Base-by-base conservation (phyloP, 106 monocot species). In the Acorus calamus region DNA sequence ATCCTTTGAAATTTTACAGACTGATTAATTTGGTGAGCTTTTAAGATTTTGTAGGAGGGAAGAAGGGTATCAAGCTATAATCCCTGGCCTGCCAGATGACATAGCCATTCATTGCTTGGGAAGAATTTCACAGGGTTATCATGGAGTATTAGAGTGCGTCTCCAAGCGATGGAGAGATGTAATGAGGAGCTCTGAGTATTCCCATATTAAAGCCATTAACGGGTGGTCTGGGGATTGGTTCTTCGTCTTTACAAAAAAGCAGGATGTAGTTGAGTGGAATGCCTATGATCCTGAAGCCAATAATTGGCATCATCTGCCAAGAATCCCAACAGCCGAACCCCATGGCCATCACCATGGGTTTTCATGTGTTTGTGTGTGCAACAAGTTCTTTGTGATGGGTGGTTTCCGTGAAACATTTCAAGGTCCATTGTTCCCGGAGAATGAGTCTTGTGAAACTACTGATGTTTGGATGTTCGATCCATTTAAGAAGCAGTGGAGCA, bases 201-300 rank as follows among this genome's bases (percentile, higher is more conserved):
- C 58, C 4, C 14, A 48, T 3, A 3, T 69, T n/a, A 69, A 50
- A 58, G 57, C 57, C 46, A 46, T 11, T 7, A 10, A 58, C 8
- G 47, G 69, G 14, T 58, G n/a, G 11, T 58, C 8, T 8, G 69
- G 69, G 9, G 13, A 58, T 49, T 69, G 69, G 69, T 42, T 69
- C 1, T 59, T 69, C 49, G 58, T 49, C 10, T 47, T 49, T 12
- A 69, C 69, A 11, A 59, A 69, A 8, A 13, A 59, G 62, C 7
- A 12, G 47, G 4, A 46, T 10, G 44, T 8, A 11, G 7, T 49
- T 47, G 8, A 10, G 6, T 69, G 69, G 69, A 13, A 50, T 3
- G 69, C 69, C 28, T 69, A 69, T 49, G 69, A 69, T 58, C 69
- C 69, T 50, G 49, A 14, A 47, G 69, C 69, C 4, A 49, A 69